Evolutionary conservation across 2,329 filamentous ascomycete genomes (phyloP), one percentile per base, ranked within the genome.

Genomic region (Colletotrichum costaricense): DNA sequence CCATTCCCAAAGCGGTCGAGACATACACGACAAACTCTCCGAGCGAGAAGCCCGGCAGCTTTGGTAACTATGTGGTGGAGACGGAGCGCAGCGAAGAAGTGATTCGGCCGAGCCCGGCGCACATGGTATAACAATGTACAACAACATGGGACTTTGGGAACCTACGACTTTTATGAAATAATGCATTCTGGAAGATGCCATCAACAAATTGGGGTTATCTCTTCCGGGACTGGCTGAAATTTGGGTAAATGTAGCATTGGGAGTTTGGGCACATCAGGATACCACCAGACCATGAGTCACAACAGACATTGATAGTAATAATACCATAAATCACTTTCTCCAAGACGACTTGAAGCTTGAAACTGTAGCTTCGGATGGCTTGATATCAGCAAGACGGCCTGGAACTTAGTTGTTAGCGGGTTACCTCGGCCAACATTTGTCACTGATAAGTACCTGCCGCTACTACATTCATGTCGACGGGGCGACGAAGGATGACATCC

Each of bases 91-190:
- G 26, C 55, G 35, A 19, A 3, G 67, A 54, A 16, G n/a, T 38
- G 55, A 60, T 49, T 5, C 56, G 52, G 12, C 56, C 67, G 6
- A 56, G 55, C 8, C 58, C 67, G 11, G 59, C 63, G 8, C 59
- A 60, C 14, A 54, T 56, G 26, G 67, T 73, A 38, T 73, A 33
- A 70, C 11, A 14, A 22, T 28, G 5, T 16, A 12, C 33, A 42
- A 42, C 38, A 7, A 38, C 1, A 14, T 5, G 30, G 14, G 14
- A 9, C 14, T n/a, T 14, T n/a, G 7, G 19, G 5, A 2, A 11
- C 63, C 63, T 33, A 72, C 24, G 59, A 72, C 5, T 22, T 72
- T 49, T 3, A 72, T 46, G 65, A 59, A 52, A 1, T 49, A n/a
- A 63, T 52, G 54, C 0, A 24, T 3, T 69, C 63, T 26, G 9